Evolutionary conservation across 1,284 basidiomycete species (phyloP).

Genomic region (Rhizoctonia solani): DNA sequence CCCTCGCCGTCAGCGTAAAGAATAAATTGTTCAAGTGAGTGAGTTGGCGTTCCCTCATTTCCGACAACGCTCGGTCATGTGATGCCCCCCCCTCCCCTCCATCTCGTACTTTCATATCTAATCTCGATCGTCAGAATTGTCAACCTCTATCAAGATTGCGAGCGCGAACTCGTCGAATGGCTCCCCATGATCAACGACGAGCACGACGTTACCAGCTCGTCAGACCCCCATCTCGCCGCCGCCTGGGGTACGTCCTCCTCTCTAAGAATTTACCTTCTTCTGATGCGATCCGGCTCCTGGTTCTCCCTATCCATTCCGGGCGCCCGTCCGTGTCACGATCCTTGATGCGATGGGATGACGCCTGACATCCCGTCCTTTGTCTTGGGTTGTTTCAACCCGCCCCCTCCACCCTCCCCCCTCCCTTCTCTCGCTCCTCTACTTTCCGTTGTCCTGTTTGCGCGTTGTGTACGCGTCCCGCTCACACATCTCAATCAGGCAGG

Average conservation of each 20-base stretch:
- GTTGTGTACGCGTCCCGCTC: constrained; percentile 28
- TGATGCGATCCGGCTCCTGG: background rate
- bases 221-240: constrained; percentile 35
- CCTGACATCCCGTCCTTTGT: constrained; percentile 30
- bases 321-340: constrained; percentile 13
- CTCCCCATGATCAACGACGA: constrained; percentile 36
- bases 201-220: constrained; percentile 35
- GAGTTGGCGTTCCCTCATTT: constrained; percentile 3
- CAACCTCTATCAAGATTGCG: constrained; percentile 39
- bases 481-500: constrained; percentile 34
- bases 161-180: constrained; percentile 37
- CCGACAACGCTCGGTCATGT: constrained; percentile 28
- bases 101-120: constrained; percentile 21
- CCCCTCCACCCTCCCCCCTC: background rate
- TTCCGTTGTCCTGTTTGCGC: constrained; percentile 20
- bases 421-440: no score
- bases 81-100: constrained; percentile 1
- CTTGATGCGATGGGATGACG: constrained; percentile 31
- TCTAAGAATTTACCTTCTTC: constrained; percentile 11
- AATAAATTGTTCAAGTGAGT: constrained; percentile 40
- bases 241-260: constrained; percentile 37
- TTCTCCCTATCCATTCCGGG: constrained; percentile 6
- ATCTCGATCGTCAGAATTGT: constrained; percentile 34
- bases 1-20: constrained; percentile 40
- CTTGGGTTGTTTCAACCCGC: constrained; percentile 14